These are phyloP conservation scores for Chaetoscypha palmicola DNA, from an alignment of 2,329 filamentous ascomycete species.

Conservation along the genomic window DNA sequence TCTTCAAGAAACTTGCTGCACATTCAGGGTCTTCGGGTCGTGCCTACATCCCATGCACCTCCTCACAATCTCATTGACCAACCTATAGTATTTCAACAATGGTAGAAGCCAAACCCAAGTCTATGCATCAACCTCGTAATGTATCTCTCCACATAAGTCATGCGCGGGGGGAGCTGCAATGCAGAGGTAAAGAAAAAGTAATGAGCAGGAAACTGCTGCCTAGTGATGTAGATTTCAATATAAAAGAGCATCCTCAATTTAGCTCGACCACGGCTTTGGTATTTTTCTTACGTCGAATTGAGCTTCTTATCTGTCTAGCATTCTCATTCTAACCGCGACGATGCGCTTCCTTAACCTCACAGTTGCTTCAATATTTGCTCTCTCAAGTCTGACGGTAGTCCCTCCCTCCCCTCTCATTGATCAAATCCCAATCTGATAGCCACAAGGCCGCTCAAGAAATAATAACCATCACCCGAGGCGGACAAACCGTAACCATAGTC, in stretches of 20 bases:
- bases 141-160: too few relatives aligned
- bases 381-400: neutral
- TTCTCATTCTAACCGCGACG: neutral
- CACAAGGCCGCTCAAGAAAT: neutral
- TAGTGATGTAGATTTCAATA: neutral
- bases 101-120: neutral
- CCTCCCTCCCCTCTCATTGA: too few relatives aligned
- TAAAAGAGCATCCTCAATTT: neutral
- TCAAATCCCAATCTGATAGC: too few relatives aligned
- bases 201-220: conserved; percentile 1
- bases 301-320: too few relatives aligned
- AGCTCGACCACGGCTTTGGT: neutral
- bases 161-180: neutral
- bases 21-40: neutral
- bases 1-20: too few relatives aligned
- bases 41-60: too few relatives aligned
- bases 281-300: neutral
- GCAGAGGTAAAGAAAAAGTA: neutral
- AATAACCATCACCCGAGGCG: conserved; percentile 1
- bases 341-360: conserved; percentile 2
- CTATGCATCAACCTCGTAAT: too few relatives aligned
- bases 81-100: neutral
- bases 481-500: neutral
- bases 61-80: too few relatives aligned
- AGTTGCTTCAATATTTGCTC: neutral